These are phyloP conservation scores for Asterophora parasitica DNA, from an alignment of 768 basidiomycete genomes.

Conservation along the genomic window DNA sequence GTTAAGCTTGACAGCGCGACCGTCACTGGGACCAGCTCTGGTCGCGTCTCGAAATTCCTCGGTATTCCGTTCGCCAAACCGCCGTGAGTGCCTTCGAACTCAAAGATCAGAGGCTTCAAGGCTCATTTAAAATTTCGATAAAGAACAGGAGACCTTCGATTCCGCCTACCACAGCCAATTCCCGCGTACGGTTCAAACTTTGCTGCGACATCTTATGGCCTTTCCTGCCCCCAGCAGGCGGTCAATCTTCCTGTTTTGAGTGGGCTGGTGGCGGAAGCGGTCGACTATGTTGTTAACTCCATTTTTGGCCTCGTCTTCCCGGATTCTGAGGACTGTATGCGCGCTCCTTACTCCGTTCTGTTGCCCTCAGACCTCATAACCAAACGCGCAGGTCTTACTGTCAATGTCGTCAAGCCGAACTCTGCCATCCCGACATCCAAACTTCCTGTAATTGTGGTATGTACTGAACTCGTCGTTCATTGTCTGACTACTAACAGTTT, in stretches of 20 bases:
- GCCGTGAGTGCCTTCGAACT: conserved; percentile 38
- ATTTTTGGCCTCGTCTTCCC: conserved; percentile 27
- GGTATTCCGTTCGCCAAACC: conserved; percentile 55
- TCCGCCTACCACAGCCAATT: conserved; percentile 36
- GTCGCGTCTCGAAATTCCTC: conserved; percentile 34
- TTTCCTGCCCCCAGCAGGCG: conserved; percentile 43
- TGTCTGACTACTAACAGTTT: not conserved
- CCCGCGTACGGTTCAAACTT: conserved; percentile 30
- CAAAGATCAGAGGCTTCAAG: not conserved
- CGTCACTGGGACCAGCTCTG: conserved; percentile 35
- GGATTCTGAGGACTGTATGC: conserved; percentile 43
- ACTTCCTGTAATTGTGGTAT: conserved; percentile 50
- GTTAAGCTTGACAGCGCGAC: conserved; percentile 41
- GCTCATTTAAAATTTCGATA: not conserved
- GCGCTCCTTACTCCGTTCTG: not conserved
- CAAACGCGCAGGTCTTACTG: conserved; percentile 35
- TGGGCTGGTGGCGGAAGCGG: conserved; percentile 30
- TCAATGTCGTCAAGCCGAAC: conserved; percentile 48
- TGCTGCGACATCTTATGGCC: conserved; percentile 36
- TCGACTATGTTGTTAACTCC: conserved; percentile 28
- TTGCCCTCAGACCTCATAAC: not conserved
- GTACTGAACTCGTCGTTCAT: conserved; percentile 14
- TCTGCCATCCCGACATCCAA: conserved; percentile 34
- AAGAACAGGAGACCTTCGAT: conserved; percentile 35
- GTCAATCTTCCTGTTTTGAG: conserved; percentile 29